Conservation (phyloP, 2,329 filamentous ascomycete genomes). For the Metarhizium anisopliae region DNA sequence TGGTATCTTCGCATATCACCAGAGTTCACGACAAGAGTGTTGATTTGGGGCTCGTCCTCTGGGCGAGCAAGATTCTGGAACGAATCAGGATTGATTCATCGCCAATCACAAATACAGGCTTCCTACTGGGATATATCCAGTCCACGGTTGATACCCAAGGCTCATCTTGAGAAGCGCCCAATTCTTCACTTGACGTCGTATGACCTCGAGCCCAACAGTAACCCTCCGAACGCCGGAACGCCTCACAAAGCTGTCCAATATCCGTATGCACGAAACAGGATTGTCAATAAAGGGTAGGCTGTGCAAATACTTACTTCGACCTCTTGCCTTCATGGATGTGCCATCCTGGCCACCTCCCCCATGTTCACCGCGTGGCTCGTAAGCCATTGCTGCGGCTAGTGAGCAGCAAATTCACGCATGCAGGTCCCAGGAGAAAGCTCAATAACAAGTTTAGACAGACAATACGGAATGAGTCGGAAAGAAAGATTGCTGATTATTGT, state of each 20-base stretch:
- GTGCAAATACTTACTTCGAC: conserved; percentile 35
- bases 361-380: conserved; percentile 44
- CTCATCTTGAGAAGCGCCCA: not conserved
- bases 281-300: not conserved
- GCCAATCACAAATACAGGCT: not conserved
- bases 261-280: not conserved
- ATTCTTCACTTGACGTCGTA: not conserved
- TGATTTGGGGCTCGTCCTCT: not conserved
- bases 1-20: not conserved
- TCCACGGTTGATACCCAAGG: not conserved
- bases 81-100: not conserved
- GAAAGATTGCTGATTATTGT: not conserved
- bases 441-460: not conserved
- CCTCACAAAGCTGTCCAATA: not conserved
- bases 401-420: conserved; percentile 4
- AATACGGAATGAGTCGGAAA: not conserved
- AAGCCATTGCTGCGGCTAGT: conserved; percentile 34
- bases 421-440: not conserved
- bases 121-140: not conserved
- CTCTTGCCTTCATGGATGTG: conserved; percentile 39
- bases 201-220: not conserved
- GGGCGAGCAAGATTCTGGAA: not conserved
- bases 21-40: not conserved
- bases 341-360: conserved; percentile 34
- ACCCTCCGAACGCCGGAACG: not conserved